Evolutionary conservation across 495 filamentous ascomycete species (phyloP), one percentile per base, ranked within the genome.

Genomic region (Elaphomyces granulatus): DNA sequence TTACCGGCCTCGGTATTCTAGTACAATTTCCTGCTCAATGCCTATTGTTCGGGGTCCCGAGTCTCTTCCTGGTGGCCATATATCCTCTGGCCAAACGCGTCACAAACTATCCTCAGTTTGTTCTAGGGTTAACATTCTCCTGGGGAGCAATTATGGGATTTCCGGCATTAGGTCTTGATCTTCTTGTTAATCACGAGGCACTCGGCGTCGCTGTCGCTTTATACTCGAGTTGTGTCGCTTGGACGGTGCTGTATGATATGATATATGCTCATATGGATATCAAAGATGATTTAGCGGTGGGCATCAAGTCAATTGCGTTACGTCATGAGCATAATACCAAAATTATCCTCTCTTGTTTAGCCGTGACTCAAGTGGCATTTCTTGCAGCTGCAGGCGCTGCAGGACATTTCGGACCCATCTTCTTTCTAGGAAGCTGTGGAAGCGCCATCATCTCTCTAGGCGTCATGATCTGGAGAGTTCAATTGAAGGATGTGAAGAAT

Each of bases 251-350:
- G 41, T 98, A 98, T 51, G 90, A 98, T 61, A 95, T 94, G 80
- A 93, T 98, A 15, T 98, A 98, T 60, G 90, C 92, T 21, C 87
- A 95, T 60, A 94, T 95, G 81, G 90, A 98, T 46, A 87, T 98
- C 55, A 82, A 80, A 52, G 90, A 98, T 49, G 90, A 98, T 54
- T 74, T 76, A 21, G 82, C 82, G 54, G 87, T 82, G 0, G 90
- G 90, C 1, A 94, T 98, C 61, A 96, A 94, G 64, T 86, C 80
- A 47, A 98, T 95, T 53, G 88, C 83, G 14, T 69, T 96, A 16
- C 78, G 80, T 53, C 87, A 98, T 49, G 83, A 92, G 44, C 67
- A 77, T 17, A 74, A 94, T 47, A 94, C 90, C 4, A 96, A 95
- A 61, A 65, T 78, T 20, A 74, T 98, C 9, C 64, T 98, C 40